A percentile compares a stretch with the other conserved stretches of the same genome.
phyloP scores from a whole-genome alignment of 2,329 filamentous ascomycete species.

The Fusarium humuli region DNA sequence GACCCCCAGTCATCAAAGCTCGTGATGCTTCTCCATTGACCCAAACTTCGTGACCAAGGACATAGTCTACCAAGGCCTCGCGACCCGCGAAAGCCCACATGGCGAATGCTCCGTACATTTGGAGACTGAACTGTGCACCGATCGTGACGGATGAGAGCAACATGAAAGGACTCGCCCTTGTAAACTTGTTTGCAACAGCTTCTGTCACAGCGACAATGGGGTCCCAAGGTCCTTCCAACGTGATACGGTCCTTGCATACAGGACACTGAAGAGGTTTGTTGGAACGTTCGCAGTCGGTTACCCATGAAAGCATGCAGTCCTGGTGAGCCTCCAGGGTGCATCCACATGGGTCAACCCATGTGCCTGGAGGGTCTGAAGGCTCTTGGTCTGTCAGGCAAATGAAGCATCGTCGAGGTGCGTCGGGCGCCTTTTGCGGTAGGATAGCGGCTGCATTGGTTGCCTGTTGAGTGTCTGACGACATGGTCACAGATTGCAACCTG shows the following conservation, averaged over 20 bases:
- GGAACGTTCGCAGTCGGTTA: constrained; percentile 83
- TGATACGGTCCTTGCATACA: constrained; percentile 87
- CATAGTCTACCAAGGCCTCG: constrained; percentile 56
- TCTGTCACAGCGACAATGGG: constrained; percentile 76
- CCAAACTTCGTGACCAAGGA: constrained; percentile 52
- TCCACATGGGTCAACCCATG: constrained; percentile 89
- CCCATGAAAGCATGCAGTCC: constrained; percentile 89
- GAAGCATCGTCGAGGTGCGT: constrained; percentile 65
- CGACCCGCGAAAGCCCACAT: constrained; percentile 65
- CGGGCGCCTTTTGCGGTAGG: constrained; percentile 19
- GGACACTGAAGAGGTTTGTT: constrained; percentile 81
- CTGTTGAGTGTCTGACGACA: constrained; percentile 30
- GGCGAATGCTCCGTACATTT: constrained; percentile 65
- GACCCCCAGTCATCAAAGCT: constrained; percentile 43
- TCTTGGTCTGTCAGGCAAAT: constrained; percentile 71
- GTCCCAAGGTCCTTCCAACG: constrained; percentile 79
- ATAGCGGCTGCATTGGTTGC: not conserved
- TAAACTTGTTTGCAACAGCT: constrained; percentile 65
- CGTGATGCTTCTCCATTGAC: constrained; percentile 43
- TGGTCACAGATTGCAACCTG: constrained; percentile 19
- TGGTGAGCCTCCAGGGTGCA: constrained; percentile 94
- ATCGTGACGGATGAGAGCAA: constrained; percentile 69
- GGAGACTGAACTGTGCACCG: constrained; percentile 63
- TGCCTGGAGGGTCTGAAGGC: constrained; percentile 59
- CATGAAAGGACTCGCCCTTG: constrained; percentile 69